phyloP scores from a whole-genome alignment of 78 protist species.

The Paratrimastix pyriformis region DNA sequence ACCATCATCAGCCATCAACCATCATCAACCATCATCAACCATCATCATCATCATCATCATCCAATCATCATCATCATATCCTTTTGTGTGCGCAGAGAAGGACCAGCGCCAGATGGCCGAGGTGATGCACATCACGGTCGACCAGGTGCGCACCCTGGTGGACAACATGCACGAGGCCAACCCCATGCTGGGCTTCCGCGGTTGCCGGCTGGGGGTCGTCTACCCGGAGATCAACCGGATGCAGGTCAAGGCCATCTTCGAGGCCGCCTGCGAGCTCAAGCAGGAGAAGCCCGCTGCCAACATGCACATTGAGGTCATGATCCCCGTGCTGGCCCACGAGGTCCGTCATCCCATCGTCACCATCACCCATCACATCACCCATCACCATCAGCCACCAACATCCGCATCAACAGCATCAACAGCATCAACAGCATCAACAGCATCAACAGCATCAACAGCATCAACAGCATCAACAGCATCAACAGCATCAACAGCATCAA shows the following conservation, averaged over 20 bases:
- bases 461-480: too few species aligned
- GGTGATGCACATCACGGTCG: conserved; percentile 22
- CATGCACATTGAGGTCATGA: conserved; percentile 44
- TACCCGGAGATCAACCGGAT: conserved; percentile 59
- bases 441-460: too few species aligned
- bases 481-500: too few species aligned
- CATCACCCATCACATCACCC: too few species aligned
- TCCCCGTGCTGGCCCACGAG: conserved; percentile 34
- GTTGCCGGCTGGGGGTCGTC: conserved; percentile 57
- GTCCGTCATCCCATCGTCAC: too few species aligned
- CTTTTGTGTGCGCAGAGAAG: not conserved
- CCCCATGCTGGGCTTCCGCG: conserved; percentile 80
- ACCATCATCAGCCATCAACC: too few species aligned
- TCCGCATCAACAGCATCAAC: too few species aligned
- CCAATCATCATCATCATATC: too few species aligned
- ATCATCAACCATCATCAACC: too few species aligned
- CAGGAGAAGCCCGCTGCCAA: conserved; percentile 14
- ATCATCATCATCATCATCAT: too few species aligned
- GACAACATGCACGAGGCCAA: conserved; percentile 48
- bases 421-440: too few species aligned
- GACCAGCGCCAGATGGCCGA: conserved; percentile 22
- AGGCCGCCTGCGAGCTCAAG: conserved; percentile 33
- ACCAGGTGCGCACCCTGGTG: not conserved
- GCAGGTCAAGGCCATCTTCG: conserved; percentile 56
- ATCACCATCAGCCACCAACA: too few species aligned